Percentiles rank a stretch among this genome's conserved stretches.
These are phyloP conservation scores for Phytophthora multivora DNA, from an alignment of 352 stramenopile genomes.

Conservation along the genomic window DNA sequence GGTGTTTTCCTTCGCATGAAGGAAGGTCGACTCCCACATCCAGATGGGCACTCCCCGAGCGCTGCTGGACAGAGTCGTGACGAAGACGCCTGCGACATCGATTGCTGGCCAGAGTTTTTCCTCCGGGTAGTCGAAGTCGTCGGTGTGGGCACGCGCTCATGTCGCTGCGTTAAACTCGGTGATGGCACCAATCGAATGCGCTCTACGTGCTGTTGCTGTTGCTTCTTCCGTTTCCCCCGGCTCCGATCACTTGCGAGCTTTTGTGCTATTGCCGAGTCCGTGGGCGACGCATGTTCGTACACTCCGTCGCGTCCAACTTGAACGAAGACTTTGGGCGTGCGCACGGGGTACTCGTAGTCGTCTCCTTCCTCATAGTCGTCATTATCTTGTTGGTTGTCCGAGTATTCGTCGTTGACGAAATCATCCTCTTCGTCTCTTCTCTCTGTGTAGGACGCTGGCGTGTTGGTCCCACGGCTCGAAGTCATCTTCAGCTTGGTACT, in stretches of 20 bases:
- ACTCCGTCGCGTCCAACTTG: conserved; percentile 44
- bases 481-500: conserved; percentile 24
- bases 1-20: conserved; percentile 24
- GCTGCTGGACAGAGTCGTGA: neutral
- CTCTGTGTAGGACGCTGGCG: conserved; percentile 20
- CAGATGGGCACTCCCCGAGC: conserved; percentile 26
- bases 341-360: conserved; percentile 35
- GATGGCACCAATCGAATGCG: conserved; percentile 58
- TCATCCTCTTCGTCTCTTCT: conserved; percentile 16
- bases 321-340: conserved; percentile 51
- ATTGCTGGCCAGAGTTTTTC: conserved; percentile 20
- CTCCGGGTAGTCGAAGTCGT: conserved; percentile 14
- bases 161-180: conserved; percentile 44
- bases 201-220: conserved; percentile 43
- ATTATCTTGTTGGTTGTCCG: conserved; percentile 30
- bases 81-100: conserved; percentile 4
- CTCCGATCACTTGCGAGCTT: conserved; percentile 43
- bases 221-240: conserved; percentile 27
- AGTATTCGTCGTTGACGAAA: conserved; percentile 28
- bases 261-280: conserved; percentile 40
- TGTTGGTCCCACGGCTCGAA: conserved; percentile 35
- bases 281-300: conserved; percentile 36
- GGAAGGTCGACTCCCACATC: conserved; percentile 34
- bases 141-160: conserved; percentile 47
- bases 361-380: conserved; percentile 33